These are phyloP conservation scores for Linderniella brevidens DNA, from an alignment of 257 asterid genomes.

Conservation along the genomic window DNA sequence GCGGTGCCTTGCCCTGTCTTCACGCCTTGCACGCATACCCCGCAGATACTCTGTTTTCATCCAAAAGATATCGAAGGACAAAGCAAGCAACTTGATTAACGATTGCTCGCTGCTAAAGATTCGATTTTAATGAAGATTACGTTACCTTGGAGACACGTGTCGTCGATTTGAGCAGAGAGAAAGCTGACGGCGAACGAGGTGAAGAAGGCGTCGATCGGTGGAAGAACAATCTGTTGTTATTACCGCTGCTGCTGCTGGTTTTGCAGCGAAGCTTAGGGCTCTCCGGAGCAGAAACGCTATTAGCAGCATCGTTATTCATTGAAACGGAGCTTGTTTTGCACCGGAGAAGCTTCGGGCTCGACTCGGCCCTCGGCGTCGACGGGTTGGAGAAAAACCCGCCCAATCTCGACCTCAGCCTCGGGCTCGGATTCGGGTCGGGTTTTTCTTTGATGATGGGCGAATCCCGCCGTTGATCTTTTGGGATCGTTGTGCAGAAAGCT, in stretches of 20 bases:
- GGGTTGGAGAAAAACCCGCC: slow-evolving; percentile 61
- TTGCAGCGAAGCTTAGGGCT: slow-evolving; percentile 56
- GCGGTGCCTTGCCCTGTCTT: slow-evolving; percentile 84
- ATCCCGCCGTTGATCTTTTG: slow-evolving; percentile 33
- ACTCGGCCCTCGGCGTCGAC: slow-evolving; percentile 60
- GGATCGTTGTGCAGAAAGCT: slow-evolving; percentile 86
- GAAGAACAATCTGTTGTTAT: slow-evolving; percentile 16
- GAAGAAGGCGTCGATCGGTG: slow-evolving; percentile 69
- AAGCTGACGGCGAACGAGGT: slow-evolving; percentile 82
- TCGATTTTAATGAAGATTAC: too few species aligned
- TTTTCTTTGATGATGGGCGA: slow-evolving; percentile 14
- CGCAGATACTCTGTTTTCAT: slow-evolving; percentile 58
- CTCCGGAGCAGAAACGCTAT: slow-evolving; percentile 9
- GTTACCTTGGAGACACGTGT: slow-evolving; percentile 46
- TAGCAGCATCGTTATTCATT: not conserved
- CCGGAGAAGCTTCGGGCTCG: slow-evolving; percentile 40
- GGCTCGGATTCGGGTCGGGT: slow-evolving; percentile 29
- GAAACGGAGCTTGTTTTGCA: slow-evolving; percentile 20
- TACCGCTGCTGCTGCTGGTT: slow-evolving; percentile 41
- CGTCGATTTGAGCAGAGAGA: slow-evolving; percentile 59
- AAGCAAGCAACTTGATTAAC: slow-evolving; percentile 9
- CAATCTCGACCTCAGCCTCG: slow-evolving; percentile 28
- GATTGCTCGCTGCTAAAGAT: slow-evolving; percentile 4
- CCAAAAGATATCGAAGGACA: not conserved
- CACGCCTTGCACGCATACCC: slow-evolving; percentile 51